A percentile compares a stretch with the other conserved stretches of the same genome.
Evolutionary conservation across 345 rosid genomes (phyloP).

Genomic region (Raphanus raphanistrum): DNA sequence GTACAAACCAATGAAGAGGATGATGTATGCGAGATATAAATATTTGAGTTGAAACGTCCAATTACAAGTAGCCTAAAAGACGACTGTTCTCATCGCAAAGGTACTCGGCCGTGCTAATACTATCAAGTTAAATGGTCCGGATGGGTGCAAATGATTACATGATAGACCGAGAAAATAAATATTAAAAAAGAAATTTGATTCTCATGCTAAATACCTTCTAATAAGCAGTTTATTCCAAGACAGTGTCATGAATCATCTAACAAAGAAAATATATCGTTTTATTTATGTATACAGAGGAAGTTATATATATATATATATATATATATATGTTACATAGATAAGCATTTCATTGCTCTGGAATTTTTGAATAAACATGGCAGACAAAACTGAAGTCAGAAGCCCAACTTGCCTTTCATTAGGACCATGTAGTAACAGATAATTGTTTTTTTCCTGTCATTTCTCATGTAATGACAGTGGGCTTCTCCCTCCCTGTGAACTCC

Average conservation of each 20-base stretch:
- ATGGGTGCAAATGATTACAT: not conserved
- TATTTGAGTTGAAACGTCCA: constrained; percentile 1
- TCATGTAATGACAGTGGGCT: constrained; percentile 93
- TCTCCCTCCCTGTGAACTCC: constrained; percentile 89
- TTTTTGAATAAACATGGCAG: constrained; percentile 28
- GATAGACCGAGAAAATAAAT: not conserved
- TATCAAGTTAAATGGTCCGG: not conserved
- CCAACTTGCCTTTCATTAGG: constrained; percentile 34
- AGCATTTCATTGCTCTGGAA: constrained; percentile 30
- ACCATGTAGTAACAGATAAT: constrained; percentile 7
- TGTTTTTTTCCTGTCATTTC: not conserved
- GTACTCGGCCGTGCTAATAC: not conserved
- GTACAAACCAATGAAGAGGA: not conserved
- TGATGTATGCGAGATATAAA: not conserved
- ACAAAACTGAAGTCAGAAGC: constrained; percentile 48
- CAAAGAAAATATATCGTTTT: constrained; percentile 7
- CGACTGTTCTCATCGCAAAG: not conserved
- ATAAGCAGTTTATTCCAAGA: not conserved
- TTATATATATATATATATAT: too few relatives aligned
- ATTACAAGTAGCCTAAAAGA: constrained; percentile 9
- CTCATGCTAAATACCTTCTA: constrained; percentile 7
- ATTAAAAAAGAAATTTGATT: not conserved
- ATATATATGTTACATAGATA: constrained; percentile 23
- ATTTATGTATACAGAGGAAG: constrained; percentile 6
- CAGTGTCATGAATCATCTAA: constrained; percentile 9